A percentile compares a stretch with the other conserved stretches of the same genome.
These are phyloP conservation scores for Closterium sp. DNA, from an alignment of 139 green algal genomes.

Conservation along the genomic window DNA sequence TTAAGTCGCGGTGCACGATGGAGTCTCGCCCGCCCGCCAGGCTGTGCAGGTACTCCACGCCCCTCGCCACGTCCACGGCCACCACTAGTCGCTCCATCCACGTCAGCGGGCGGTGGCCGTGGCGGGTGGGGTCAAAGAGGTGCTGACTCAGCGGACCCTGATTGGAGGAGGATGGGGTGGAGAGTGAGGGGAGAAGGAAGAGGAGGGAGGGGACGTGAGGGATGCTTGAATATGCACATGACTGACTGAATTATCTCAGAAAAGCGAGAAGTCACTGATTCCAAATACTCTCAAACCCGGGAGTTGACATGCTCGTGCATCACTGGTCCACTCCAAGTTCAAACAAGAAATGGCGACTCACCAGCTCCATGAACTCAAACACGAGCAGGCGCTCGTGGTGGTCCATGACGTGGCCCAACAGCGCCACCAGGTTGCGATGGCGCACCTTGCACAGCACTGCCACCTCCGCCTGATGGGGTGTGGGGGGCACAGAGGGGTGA, in stretches of 20 bases:
- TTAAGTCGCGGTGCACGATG: constrained; percentile 46
- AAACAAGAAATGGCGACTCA: no score
- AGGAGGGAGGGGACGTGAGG: no score
- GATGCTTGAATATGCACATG: no score
- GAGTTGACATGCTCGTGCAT: no score
- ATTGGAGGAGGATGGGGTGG: no score
- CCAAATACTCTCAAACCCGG: no score
- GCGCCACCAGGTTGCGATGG: constrained; percentile 52
- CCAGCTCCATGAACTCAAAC: constrained; percentile 43
- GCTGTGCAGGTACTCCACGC: constrained; percentile 45
- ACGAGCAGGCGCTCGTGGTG: constrained; percentile 32
- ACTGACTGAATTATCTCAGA: no score
- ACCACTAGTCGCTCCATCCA: constrained; percentile 53
- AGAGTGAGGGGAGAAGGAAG: neutral
- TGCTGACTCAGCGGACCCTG: constrained; percentile 19
- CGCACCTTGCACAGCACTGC: constrained; percentile 46
- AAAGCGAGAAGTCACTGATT: no score
- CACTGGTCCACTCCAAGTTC: no score
- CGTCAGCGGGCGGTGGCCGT: constrained; percentile 26
- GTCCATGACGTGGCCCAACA: constrained; percentile 60
- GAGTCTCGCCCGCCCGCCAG: constrained; percentile 4
- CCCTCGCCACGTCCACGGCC: constrained; percentile 50
- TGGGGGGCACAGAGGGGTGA: no score
- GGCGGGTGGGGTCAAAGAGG: constrained; percentile 20
- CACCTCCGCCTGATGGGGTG: constrained; percentile 50